Percentiles rank a stretch among this genome's conserved stretches.
phyloP scores from a whole-genome alignment of 129 eudicot genomes.

The Chrysanthemum lavandulifolium region DNA sequence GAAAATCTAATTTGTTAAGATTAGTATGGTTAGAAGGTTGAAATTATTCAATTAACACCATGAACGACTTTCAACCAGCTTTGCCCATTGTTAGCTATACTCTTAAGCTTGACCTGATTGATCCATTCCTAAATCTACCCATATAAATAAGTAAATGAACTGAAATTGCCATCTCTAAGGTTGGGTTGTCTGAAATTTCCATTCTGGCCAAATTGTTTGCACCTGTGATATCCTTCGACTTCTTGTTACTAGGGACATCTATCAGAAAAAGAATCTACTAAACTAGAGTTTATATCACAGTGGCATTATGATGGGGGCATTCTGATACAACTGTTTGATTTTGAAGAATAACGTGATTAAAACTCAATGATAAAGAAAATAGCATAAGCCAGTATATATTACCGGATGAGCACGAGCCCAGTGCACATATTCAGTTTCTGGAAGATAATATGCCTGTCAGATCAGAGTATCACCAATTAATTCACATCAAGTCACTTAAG shows the following conservation, averaged over 20 bases:
- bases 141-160: neutral
- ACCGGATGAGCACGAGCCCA: slow-evolving; percentile 97
- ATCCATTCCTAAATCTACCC: neutral
- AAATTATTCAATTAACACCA: neutral
- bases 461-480: slow-evolving; percentile 16
- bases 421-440: slow-evolving; percentile 93
- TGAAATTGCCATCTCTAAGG: neutral
- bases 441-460: slow-evolving; percentile 94
- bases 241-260: neutral
- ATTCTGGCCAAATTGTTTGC: neutral
- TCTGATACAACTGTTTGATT: neutral
- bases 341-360: neutral
- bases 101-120: neutral
- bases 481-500: neutral
- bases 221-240: slow-evolving; percentile 3
- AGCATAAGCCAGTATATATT: slow-evolving; percentile 24
- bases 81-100: neutral
- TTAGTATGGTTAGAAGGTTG: neutral
- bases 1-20: too few relatives aligned
- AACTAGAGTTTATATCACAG: neutral
- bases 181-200: neutral
- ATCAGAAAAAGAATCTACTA: neutral
- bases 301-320: neutral
- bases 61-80: neutral
- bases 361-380: slow-evolving; percentile 1